These are phyloP conservation scores for Exophiala spinifera DNA, from an alignment of 2,329 filamentous ascomycete genomes.

Conservation along the genomic window DNA sequence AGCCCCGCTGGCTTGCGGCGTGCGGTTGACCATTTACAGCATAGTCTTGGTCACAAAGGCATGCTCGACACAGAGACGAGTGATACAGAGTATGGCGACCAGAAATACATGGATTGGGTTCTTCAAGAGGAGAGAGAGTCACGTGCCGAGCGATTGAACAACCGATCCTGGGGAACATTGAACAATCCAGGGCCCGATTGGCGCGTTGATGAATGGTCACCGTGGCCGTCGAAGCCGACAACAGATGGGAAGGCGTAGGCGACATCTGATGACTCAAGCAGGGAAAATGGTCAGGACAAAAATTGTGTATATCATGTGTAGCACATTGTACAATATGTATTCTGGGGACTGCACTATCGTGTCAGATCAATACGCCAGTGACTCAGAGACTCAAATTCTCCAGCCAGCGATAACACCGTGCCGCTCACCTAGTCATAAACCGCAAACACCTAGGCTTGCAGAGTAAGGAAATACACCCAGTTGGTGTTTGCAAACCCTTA, in stretches of 20 bases:
- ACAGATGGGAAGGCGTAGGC: neutral
- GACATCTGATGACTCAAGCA: no score
- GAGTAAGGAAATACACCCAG: no score
- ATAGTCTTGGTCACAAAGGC: neutral
- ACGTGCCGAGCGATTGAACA: neutral
- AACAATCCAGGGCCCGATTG: neutral
- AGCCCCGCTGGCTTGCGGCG: conserved; percentile 13
- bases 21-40: conserved; percentile 8
- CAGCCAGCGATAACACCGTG: no score
- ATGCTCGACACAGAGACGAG: conserved; percentile 9
- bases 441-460: no score
- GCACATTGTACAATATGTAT: neutral
- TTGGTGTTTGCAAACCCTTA: no score
- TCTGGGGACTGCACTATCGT: neutral
- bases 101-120: neutral
- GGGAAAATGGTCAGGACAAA: neutral
- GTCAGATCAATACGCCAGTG: neutral
- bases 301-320: neutral
- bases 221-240: neutral
- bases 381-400: no score
- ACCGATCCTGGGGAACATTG: neutral
- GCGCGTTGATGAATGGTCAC: neutral
- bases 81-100: neutral
- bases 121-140: neutral
- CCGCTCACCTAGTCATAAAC: no score